These are phyloP conservation scores for Candida buenavistaensis DNA, from an alignment of 1,139 yeast species.

Conservation along the genomic window DNA sequence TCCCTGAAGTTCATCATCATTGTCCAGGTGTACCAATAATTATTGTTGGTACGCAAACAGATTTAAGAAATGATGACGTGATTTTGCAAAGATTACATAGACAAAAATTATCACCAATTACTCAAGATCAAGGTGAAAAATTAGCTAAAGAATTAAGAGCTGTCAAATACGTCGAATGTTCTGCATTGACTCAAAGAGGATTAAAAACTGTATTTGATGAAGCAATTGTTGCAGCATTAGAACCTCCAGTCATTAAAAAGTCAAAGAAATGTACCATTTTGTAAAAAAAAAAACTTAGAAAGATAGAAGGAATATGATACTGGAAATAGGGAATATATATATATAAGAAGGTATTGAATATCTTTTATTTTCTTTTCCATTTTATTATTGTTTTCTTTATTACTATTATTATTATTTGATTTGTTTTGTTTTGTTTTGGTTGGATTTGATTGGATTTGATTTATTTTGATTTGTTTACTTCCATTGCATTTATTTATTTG, in stretches of 20 bases:
- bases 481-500: too few relatives aligned
- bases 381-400: constrained; percentile 1
- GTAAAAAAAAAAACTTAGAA: constrained; percentile 5
- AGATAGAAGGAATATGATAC: background rate
- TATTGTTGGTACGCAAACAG: constrained; percentile 95
- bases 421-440: constrained; percentile 1
- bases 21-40: constrained; percentile 85
- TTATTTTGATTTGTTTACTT: too few relatives aligned
- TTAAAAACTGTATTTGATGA: constrained; percentile 95
- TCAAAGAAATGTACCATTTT: constrained; percentile 81
- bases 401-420: background rate
- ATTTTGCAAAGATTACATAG: constrained; percentile 86
- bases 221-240: constrained; percentile 94
- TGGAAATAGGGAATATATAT: constrained; percentile 6
- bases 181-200: constrained; percentile 97
- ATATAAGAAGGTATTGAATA: constrained; percentile 6
- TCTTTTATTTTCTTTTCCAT: background rate
- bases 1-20: constrained; percentile 85
- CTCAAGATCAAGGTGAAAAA: constrained; percentile 86
- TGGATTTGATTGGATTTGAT: constrained; percentile 1
- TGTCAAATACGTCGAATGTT: constrained; percentile 94
- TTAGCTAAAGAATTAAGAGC: constrained; percentile 93
- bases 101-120: constrained; percentile 85
- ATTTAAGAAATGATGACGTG: constrained; percentile 89
- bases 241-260: constrained; percentile 85